Conservation (phyloP, 108 stramenopile species). For the Skeletonema marinoi region DNA sequence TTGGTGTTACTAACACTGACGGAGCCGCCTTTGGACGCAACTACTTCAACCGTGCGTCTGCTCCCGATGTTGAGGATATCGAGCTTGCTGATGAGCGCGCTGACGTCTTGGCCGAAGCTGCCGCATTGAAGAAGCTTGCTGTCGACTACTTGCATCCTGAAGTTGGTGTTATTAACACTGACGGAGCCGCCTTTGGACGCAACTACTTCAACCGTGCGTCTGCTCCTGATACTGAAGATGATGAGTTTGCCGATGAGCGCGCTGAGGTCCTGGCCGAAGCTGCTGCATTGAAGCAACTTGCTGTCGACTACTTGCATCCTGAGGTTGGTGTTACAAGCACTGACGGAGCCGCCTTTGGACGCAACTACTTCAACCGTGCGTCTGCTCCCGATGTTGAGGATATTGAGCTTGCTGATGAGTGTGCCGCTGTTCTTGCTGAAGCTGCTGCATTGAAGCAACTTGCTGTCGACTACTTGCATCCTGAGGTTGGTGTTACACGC, state of each 20-base stretch:
- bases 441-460: no score
- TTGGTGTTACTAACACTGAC: conserved; percentile 44
- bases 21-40: conserved; percentile 50
- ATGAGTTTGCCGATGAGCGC: conserved; percentile 49
- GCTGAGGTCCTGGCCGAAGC: conserved; percentile 56
- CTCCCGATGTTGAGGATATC: conserved; percentile 20
- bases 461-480: no score
- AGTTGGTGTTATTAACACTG: conserved; percentile 45
- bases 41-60: conserved; percentile 69
- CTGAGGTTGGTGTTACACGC: no score
- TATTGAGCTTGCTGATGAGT: not conserved
- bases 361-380: conserved; percentile 55
- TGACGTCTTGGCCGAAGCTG: conserved; percentile 52
- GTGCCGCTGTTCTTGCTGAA: no score
- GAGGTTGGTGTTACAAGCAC: no score
- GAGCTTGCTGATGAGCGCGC: conserved; percentile 62
- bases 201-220: conserved; percentile 70
- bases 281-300: not conserved
- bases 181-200: conserved; percentile 46
- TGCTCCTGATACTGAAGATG: conserved; percentile 22
- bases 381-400: conserved; percentile 42
- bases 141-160: conserved; percentile 70
- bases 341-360: conserved; percentile 28
- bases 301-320: not conserved
- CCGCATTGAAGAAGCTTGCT: not conserved